Conservation (phyloP, 257 asterid species). For the Paulownia fortunei region DNA sequence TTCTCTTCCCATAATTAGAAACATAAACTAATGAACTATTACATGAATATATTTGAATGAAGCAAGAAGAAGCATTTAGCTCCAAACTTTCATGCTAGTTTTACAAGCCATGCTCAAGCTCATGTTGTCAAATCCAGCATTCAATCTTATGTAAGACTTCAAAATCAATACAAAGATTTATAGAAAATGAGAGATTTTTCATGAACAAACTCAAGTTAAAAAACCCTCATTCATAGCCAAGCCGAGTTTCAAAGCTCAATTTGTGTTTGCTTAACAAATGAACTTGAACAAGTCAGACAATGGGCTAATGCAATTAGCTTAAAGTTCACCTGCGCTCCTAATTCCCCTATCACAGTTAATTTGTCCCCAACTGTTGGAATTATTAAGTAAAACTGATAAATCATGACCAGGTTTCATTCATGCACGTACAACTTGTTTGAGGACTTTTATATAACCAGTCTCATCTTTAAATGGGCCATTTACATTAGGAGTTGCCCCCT, state of each 20-base stretch:
- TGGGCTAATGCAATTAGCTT: background rate
- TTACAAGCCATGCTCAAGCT: conserved; percentile 12
- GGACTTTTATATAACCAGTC: conserved; percentile 12
- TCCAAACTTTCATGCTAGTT: background rate
- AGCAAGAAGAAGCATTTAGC: conserved; percentile 5
- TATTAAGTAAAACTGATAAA: conserved; percentile 1
- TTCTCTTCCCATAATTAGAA: conserved; percentile 19
- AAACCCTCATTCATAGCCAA: background rate
- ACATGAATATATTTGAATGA: background rate
- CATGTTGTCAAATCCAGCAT: conserved; percentile 22
- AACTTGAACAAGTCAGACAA: conserved; percentile 9
- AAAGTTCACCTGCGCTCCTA: background rate
- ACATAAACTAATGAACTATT: conserved; percentile 13
- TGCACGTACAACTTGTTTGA: background rate
- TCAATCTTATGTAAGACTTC: conserved; percentile 19
- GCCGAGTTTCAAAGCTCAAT: background rate
- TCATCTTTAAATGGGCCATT: conserved; percentile 16
- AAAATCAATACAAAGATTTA: background rate
- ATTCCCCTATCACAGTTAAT: background rate
- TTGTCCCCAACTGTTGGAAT: background rate
- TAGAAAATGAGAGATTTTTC: conserved; percentile 6
- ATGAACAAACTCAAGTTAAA: conserved; percentile 10
- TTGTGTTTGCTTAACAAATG: background rate
- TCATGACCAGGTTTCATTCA: conserved; percentile 29
- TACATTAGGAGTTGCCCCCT: background rate